Percentiles rank a stretch among this genome's conserved stretches.
phyloP scores from a whole-genome alignment of 129 eudicot species.

The Logfia minima region DNA sequence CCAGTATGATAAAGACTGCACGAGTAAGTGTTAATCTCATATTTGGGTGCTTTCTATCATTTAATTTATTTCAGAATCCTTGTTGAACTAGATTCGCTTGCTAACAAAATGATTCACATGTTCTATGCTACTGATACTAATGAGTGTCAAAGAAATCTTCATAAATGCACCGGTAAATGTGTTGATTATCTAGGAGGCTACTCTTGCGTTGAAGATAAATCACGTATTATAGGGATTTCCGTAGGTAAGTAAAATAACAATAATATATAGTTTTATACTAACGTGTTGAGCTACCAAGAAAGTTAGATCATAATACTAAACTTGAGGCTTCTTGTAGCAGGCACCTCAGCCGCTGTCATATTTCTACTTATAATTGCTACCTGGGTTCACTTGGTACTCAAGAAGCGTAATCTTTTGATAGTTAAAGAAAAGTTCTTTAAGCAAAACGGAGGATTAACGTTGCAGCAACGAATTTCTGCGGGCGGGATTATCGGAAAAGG shows the following conservation, averaged over 20 bases:
- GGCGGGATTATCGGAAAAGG: constrained; percentile 28
- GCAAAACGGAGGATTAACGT: constrained; percentile 46
- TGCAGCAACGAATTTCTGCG: constrained; percentile 37
- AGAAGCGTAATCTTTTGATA: constrained; percentile 21
- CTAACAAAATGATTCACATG: neutral
- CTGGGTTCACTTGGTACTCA: constrained; percentile 25
- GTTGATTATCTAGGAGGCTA: neutral
- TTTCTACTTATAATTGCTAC: constrained; percentile 14
- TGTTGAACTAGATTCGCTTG: neutral
- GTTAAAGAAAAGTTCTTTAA: constrained; percentile 33
- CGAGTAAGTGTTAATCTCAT: constrained; percentile 17
- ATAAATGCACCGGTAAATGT: too few relatives aligned
- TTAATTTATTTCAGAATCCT: neutral
- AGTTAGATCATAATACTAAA: neutral
- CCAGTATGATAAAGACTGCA: constrained; percentile 40
- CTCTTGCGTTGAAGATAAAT: constrained; percentile 12
- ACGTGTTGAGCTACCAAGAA: neutral
- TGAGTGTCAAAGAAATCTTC: constrained; percentile 9
- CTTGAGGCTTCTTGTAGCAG: neutral
- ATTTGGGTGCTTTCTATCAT: neutral
- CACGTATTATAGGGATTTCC: constrained; percentile 1
- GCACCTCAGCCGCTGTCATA: constrained; percentile 6
- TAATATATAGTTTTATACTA: too few relatives aligned
- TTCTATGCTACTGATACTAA: constrained; percentile 17
- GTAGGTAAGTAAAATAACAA: neutral